Conservation (phyloP, 1,284 basidiomycete genomes). For the Lignosus rhinocerotis region DNA sequence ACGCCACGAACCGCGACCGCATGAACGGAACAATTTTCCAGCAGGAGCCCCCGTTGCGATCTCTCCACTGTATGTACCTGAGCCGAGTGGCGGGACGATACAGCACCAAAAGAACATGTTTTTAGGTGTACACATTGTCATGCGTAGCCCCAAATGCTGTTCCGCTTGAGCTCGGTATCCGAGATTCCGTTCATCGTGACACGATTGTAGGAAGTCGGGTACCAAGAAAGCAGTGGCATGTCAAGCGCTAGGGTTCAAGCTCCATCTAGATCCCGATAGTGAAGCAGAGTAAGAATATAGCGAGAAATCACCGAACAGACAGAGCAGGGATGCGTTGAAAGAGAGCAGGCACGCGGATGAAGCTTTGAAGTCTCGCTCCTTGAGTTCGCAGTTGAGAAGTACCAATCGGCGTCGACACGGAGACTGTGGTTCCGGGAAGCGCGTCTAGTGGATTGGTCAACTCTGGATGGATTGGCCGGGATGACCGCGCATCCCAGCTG, state of each 20-base stretch:
- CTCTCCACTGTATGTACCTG: not conserved
- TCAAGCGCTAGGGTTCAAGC: not conserved
- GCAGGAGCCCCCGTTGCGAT: not conserved
- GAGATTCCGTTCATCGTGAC: not conserved
- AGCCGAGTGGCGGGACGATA: not conserved
- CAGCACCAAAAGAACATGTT: not conserved
- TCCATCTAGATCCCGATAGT: not conserved
- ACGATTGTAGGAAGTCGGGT: not conserved
- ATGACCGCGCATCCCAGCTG: not conserved
- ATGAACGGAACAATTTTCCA: not conserved
- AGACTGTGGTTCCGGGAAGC: not conserved
- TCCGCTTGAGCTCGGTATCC: not conserved
- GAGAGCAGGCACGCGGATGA: not conserved
- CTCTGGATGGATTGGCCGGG: not conserved
- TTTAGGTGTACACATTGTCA: not conserved
- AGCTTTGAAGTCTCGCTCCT: not conserved
- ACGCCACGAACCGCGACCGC: too few species aligned
- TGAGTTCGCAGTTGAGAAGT: not conserved
- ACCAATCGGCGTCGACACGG: conserved; percentile 5
- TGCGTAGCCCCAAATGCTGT: not conserved
- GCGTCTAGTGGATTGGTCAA: not conserved
- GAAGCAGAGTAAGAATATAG: not conserved
- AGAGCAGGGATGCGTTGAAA: not conserved
- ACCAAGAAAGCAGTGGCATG: not conserved
- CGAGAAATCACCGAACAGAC: not conserved